These are phyloP conservation scores for Colletotrichum zoysiae DNA, from an alignment of 2,329 filamentous ascomycete species.

Conservation along the genomic window DNA sequence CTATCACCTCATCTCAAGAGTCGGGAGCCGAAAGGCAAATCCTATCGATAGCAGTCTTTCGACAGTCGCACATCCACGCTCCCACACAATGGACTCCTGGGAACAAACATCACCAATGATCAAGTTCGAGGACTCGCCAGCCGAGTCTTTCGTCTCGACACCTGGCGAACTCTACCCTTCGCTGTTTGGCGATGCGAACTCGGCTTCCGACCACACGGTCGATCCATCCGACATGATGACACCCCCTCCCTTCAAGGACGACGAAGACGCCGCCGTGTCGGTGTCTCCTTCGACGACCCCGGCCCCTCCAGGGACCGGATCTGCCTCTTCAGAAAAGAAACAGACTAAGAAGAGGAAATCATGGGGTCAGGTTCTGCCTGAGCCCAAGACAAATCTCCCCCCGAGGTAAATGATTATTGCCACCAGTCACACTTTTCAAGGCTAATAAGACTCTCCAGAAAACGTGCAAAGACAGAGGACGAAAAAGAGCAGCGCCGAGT, in stretches of 20 bases:
- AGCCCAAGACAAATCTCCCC: slow-evolving; percentile 95
- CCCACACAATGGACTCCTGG: slow-evolving; percentile 56
- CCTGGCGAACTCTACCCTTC: slow-evolving; percentile 63
- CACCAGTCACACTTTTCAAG: background rate
- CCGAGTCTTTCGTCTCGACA: slow-evolving; percentile 66
- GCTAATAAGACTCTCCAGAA: slow-evolving; percentile 63
- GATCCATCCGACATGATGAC: slow-evolving; percentile 65
- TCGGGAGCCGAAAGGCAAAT: slow-evolving; percentile 5
- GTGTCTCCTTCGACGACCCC: slow-evolving; percentile 40
- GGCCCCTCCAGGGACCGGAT: background rate
- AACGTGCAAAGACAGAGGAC: slow-evolving; percentile 98
- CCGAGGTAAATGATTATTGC: slow-evolving; percentile 72
- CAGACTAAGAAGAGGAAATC: slow-evolving; percentile 94
- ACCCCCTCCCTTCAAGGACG: slow-evolving; percentile 55
- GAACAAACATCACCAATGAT: slow-evolving; percentile 57
- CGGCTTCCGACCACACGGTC: slow-evolving; percentile 51
- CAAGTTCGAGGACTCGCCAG: slow-evolving; percentile 67
- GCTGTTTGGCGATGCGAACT: slow-evolving; percentile 55
- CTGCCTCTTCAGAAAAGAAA: slow-evolving; percentile 70
- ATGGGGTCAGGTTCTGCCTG: slow-evolving; percentile 96
- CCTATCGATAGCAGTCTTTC: slow-evolving; percentile 26
- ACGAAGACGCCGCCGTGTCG: slow-evolving; percentile 44
- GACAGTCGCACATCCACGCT: background rate
- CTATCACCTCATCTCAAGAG: slow-evolving; percentile 4
- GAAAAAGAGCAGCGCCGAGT: slow-evolving; percentile 99